phyloP scores from a whole-genome alignment of 2,329 filamentous ascomycete genomes.

The Karstenula rhodostoma region DNA sequence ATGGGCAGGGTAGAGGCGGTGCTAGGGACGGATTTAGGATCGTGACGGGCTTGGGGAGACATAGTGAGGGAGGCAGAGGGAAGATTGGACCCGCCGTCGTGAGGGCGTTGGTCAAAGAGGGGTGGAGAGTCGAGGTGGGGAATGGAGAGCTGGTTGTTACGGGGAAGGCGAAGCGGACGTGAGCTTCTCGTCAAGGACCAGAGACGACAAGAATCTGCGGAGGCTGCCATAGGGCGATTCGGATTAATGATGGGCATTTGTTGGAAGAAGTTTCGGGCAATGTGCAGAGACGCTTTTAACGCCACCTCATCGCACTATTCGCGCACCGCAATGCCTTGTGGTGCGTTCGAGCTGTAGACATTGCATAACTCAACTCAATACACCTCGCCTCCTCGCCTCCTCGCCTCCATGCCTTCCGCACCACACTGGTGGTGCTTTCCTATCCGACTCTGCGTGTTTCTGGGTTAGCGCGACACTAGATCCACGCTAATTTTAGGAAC shows the following conservation, averaged over 20 bases:
- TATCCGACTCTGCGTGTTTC: not conserved
- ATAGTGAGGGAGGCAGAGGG: conserved; percentile 79
- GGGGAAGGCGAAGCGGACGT: conserved; percentile 58
- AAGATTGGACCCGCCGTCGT: conserved; percentile 82
- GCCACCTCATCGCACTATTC: no score
- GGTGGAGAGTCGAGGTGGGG: conserved; percentile 81
- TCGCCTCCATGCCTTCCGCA: not conserved
- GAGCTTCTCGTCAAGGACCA: not conserved
- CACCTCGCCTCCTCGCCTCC: not conserved
- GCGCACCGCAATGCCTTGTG: not conserved
- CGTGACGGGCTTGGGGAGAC: conserved; percentile 81
- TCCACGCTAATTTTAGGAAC: not conserved
- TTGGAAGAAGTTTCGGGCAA: not conserved
- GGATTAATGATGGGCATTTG: not conserved
- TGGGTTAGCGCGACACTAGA: conserved; percentile 2
- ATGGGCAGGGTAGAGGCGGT: conserved; percentile 54
- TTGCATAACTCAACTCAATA: not conserved
- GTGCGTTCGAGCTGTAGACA: not conserved
- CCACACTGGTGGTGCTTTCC: not conserved
- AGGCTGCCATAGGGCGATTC: not conserved
- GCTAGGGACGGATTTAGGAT: conserved; percentile 69
- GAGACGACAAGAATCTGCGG: not conserved
- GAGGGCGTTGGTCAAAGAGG: conserved; percentile 75
- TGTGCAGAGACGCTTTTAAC: not conserved
- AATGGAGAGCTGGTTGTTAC: conserved; percentile 75